Conservation (phyloP, 768 basidiomycete genomes). For the Cyclocybe aegerita region DNA sequence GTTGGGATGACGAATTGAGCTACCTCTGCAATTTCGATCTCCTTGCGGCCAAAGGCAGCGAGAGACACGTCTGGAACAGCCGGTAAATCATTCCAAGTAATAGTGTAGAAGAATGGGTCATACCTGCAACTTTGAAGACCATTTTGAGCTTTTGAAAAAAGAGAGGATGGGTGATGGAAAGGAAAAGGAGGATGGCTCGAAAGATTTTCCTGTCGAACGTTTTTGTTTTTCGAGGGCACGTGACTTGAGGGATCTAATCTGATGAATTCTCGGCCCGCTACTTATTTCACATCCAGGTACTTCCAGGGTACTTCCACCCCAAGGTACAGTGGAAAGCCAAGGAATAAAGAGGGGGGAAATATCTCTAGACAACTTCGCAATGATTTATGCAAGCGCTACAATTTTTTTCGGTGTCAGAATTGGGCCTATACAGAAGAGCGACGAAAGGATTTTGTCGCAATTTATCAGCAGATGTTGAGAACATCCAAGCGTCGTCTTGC, state of each 20-base stretch:
- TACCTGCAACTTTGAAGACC: conserved; percentile 92
- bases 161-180: conserved; percentile 21
- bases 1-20: conserved; percentile 9
- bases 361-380: no score
- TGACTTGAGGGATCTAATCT: conserved; percentile 14
- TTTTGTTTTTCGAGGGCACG: conserved; percentile 33
- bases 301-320: no score
- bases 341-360: no score
- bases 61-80: conserved; percentile 77
- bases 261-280: neutral
- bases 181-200: conserved; percentile 11
- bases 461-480: no score
- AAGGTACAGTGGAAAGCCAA: no score
- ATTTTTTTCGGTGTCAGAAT: no score
- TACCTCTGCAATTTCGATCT: conserved; percentile 99
- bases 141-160: conserved; percentile 42
- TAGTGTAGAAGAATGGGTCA: conserved; percentile 11
- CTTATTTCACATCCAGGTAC: no score
- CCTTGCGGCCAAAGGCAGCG: conserved; percentile 99
- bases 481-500: no score
- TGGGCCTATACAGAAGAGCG: no score
- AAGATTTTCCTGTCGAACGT: conserved; percentile 32
- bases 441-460: no score
- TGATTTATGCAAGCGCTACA: no score
- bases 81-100: conserved; percentile 2